Conservation (phyloP, 441 rosid genomes). For the Euphorbia corollata region DNA sequence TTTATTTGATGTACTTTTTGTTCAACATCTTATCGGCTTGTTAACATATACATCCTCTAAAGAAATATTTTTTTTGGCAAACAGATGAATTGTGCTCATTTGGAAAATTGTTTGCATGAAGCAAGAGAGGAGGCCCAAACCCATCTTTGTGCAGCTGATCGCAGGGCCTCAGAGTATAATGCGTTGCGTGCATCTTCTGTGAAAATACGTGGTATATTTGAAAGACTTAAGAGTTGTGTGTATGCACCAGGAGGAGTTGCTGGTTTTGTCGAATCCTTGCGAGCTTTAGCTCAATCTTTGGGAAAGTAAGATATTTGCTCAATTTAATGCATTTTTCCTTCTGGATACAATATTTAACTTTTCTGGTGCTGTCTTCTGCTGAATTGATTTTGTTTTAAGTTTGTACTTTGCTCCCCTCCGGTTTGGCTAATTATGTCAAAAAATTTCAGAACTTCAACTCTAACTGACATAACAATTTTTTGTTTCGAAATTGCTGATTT, state of each 20-base stretch:
- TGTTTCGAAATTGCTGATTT: neutral
- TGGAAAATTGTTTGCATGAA: conserved; percentile 96
- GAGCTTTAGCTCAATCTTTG: conserved; percentile 74
- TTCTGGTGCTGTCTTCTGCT: neutral
- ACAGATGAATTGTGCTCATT: conserved; percentile 97
- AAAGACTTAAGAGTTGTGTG: conserved; percentile 66
- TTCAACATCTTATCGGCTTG: neutral
- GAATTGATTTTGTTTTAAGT: neutral
- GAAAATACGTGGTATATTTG: conserved; percentile 73
- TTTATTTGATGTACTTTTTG: neutral
- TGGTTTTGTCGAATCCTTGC: conserved; percentile 70
- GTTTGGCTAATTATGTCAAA: neutral
- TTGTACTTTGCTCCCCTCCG: neutral
- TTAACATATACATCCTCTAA: neutral
- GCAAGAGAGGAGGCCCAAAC: conserved; percentile 98
- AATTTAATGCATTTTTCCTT: conserved; percentile 2
- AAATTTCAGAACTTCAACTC: neutral
- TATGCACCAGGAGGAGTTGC: conserved; percentile 54
- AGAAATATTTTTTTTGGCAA: neutral
- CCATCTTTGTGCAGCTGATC: conserved; percentile 87
- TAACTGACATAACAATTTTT: no score
- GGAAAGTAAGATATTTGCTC: conserved; percentile 58
- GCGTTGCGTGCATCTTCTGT: conserved; percentile 84
- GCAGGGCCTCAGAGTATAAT: conserved; percentile 80
- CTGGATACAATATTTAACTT: neutral